A percentile compares a stretch with the other conserved stretches of the same genome.
phyloP scores from a whole-genome alignment of 2,329 filamentous ascomycete genomes.

The Lachnellula hyalina region DNA sequence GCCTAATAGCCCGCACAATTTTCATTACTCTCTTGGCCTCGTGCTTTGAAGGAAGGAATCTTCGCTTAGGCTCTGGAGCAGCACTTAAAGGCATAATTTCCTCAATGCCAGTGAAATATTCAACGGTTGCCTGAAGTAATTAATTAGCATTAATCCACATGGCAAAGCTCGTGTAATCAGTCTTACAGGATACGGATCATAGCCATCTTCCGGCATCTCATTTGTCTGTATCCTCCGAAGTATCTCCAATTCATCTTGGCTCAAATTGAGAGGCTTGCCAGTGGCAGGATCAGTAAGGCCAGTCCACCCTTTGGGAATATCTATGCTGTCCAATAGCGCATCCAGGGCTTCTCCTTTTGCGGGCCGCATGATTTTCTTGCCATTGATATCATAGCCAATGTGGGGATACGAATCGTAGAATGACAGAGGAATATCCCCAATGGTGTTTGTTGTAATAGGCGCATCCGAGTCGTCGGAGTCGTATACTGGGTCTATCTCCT shows the following conservation, averaged over 20 bases:
- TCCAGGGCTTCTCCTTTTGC: slow-evolving; percentile 91
- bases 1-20: slow-evolving; percentile 89
- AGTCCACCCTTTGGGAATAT: slow-evolving; percentile 95
- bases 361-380: slow-evolving; percentile 94
- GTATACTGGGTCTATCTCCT: slow-evolving; percentile 89
- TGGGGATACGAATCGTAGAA: slow-evolving; percentile 98
- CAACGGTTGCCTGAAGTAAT: slow-evolving; percentile 64
- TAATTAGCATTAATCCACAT: slow-evolving; percentile 18
- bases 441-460: slow-evolving; percentile 76
- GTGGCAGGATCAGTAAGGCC: slow-evolving; percentile 91
- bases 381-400: slow-evolving; percentile 98
- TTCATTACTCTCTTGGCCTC: slow-evolving; percentile 97
- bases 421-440: slow-evolving; percentile 86
- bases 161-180: neutral
- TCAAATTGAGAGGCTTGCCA: slow-evolving; percentile 85
- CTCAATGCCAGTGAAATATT: slow-evolving; percentile 86
- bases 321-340: slow-evolving; percentile 90
- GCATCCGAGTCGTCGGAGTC: slow-evolving; percentile 93
- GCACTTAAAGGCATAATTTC: slow-evolving; percentile 94
- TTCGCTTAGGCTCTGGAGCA: slow-evolving; percentile 90
- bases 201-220: slow-evolving; percentile 79
- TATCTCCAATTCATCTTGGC: slow-evolving; percentile 80
- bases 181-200: slow-evolving; percentile 82
- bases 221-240: slow-evolving; percentile 85
- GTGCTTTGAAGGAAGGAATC: slow-evolving; percentile 94